Percentiles rank a stretch among this genome's conserved stretches.
These are phyloP conservation scores for Kodamaea hsintzibuensis DNA, from an alignment of 805 yeast genomes.

Conservation along the genomic window DNA sequence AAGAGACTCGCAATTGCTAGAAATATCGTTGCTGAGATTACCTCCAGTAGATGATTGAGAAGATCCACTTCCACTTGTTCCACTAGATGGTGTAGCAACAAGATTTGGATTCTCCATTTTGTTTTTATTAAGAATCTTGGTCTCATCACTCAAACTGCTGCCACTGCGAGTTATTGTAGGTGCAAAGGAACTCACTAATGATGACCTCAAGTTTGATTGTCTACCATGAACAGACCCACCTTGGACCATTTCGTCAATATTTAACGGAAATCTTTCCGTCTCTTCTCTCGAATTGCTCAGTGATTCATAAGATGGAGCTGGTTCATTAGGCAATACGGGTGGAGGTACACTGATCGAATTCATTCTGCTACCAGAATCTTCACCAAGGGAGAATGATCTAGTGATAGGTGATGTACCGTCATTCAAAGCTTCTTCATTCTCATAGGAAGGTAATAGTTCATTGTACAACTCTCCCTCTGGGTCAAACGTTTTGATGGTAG, in stretches of 20 bases:
- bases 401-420: slow-evolving; percentile 38
- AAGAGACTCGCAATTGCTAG: slow-evolving; percentile 2
- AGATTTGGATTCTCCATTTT: background rate
- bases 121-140: background rate
- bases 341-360: slow-evolving; percentile 23
- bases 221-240: slow-evolving; percentile 11
- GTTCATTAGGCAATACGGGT: slow-evolving; percentile 21
- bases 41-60: background rate
- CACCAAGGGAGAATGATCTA: slow-evolving; percentile 39
- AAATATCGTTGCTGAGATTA: background rate
- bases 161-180: slow-evolving; percentile 11
- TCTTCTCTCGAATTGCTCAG: slow-evolving; percentile 9
- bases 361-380: slow-evolving; percentile 39
- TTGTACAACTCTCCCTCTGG: slow-evolving; percentile 10
- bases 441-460: slow-evolving; percentile 58
- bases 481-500: slow-evolving; percentile 30
- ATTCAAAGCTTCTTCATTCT: slow-evolving; percentile 54
- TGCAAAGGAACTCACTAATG: slow-evolving; percentile 36
- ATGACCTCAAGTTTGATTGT: slow-evolving; percentile 26
- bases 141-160: background rate
- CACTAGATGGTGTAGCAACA: background rate
- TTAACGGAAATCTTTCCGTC: slow-evolving; percentile 7
- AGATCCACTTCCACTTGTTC: background rate
- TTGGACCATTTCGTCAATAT: slow-evolving; percentile 32
- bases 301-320: slow-evolving; percentile 36